Percentiles rank a stretch among this genome's conserved stretches.
phyloP scores from a whole-genome alignment of 2,329 filamentous ascomycete species.

The Emergomyces orientalis region DNA sequence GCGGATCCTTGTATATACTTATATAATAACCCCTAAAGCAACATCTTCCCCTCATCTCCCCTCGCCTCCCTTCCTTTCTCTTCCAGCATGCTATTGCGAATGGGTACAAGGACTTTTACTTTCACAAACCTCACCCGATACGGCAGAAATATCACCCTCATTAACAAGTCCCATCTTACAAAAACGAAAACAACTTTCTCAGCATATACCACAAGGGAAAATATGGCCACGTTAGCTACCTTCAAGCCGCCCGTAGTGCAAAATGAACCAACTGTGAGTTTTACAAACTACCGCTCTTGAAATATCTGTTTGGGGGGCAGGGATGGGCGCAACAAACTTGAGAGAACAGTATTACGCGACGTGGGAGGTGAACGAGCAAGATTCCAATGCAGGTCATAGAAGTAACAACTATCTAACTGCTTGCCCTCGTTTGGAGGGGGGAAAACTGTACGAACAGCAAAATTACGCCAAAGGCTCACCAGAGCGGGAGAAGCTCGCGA shows the following conservation, averaged over 20 bases:
- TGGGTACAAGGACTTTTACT: not conserved
- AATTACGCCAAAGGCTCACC: constrained; percentile 77
- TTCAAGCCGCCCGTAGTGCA: constrained; percentile 80
- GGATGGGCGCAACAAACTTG: too few species aligned
- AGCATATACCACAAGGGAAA: constrained; percentile 14
- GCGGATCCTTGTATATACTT: not conserved
- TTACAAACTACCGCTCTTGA: not conserved
- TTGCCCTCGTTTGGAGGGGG: not conserved
- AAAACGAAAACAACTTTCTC: not conserved
- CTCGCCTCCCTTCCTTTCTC: too few species aligned
- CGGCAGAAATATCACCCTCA: not conserved
- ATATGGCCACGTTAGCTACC: constrained; percentile 55
- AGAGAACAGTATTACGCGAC: not conserved
- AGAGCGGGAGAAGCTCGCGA: constrained; percentile 65
- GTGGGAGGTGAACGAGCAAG: not conserved
- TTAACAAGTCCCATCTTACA: not conserved
- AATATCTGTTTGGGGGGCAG: not conserved
- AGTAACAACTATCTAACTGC: not conserved
- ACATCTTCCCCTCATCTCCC: constrained; percentile 1
- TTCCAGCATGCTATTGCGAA: constrained; percentile 16
- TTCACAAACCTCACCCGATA: not conserved
- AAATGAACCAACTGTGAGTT: constrained; percentile 91
- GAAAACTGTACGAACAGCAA: constrained; percentile 48
- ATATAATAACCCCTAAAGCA: not conserved
- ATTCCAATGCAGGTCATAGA: not conserved